phyloP scores from a whole-genome alignment of 345 rosid genomes.

The Arabis hirsuta region DNA sequence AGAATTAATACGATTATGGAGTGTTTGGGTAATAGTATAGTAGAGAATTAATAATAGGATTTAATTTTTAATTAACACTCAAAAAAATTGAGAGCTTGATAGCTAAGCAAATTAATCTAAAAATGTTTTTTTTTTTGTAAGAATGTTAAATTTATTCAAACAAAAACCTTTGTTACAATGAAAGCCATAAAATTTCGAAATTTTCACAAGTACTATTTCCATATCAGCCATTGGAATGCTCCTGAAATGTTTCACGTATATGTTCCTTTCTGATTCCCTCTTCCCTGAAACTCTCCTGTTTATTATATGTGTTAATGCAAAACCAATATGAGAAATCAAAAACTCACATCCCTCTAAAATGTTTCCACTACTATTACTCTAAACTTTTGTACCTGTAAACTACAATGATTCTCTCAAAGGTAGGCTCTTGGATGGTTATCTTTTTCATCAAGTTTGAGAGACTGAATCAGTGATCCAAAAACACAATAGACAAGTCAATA shows the following conservation, averaged over 20 bases:
- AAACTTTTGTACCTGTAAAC: conserved; percentile 62
- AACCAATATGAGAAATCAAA: conserved; percentile 7
- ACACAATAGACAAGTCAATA: conserved; percentile 14
- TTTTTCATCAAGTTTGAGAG: conserved; percentile 55
- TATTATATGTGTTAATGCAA: conserved; percentile 10
- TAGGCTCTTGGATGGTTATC: conserved; percentile 80
- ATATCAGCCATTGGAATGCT: conserved; percentile 88
- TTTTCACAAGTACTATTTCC: conserved; percentile 93
- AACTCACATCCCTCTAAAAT: background rate
- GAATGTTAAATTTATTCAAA: too few relatives aligned
- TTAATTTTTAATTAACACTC: too few relatives aligned
- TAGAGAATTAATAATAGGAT: too few relatives aligned
- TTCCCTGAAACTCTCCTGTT: conserved; percentile 55
- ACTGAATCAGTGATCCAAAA: conserved; percentile 43
- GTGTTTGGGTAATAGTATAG: too few relatives aligned
- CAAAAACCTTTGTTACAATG: too few relatives aligned
- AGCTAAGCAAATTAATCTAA: too few relatives aligned
- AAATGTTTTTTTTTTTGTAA: too few relatives aligned
- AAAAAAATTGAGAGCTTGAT: too few relatives aligned
- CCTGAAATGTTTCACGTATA: conserved; percentile 78
- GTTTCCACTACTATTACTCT: background rate
- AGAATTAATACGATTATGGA: too few relatives aligned
- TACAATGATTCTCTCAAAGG: conserved; percentile 77
- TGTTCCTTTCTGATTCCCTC: conserved; percentile 51
- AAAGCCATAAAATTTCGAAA: too few relatives aligned